Conservation (phyloP, 805 yeast genomes). For the Saccharomyces eubayanus region DNA sequence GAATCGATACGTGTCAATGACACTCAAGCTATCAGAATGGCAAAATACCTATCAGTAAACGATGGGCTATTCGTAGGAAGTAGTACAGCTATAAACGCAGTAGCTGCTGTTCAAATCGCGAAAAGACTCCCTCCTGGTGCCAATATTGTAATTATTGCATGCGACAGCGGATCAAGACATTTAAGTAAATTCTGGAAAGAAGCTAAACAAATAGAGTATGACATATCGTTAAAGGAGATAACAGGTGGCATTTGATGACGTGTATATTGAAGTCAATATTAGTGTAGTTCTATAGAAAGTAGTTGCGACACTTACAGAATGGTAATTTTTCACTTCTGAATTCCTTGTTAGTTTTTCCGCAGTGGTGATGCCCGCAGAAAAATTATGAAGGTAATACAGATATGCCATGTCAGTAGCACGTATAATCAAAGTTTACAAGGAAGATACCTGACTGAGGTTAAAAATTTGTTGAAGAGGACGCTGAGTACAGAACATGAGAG, state of each 20-base stretch:
- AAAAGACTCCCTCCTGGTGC: constrained; percentile 46
- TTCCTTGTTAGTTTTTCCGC: neutral
- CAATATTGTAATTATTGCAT: constrained; percentile 72
- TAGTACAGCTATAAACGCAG: constrained; percentile 89
- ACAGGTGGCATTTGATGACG: constrained; percentile 4
- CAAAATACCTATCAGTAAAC: constrained; percentile 63
- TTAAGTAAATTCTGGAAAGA: constrained; percentile 85
- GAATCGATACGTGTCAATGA: constrained; percentile 76
- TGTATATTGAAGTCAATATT: neutral
- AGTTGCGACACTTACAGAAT: neutral
- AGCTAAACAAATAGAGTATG: constrained; percentile 36
- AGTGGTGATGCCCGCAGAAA: neutral
- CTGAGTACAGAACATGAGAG: neutral
- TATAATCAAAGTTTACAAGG: neutral
- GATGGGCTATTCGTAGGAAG: constrained; percentile 92
- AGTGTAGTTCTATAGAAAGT: neutral
- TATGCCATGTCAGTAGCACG: neutral
- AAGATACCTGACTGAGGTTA: neutral
- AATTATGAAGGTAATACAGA: neutral
- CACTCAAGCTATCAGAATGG: constrained; percentile 79
- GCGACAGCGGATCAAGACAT: constrained; percentile 90
- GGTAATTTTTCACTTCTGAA: neutral
- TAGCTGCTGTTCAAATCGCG: constrained; percentile 69
- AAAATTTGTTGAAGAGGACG: neutral
- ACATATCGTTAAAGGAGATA: constrained; percentile 32